These are phyloP conservation scores for Ettlia oleoabundans DNA, from an alignment of 139 green algal genomes.

Conservation along the genomic window DNA sequence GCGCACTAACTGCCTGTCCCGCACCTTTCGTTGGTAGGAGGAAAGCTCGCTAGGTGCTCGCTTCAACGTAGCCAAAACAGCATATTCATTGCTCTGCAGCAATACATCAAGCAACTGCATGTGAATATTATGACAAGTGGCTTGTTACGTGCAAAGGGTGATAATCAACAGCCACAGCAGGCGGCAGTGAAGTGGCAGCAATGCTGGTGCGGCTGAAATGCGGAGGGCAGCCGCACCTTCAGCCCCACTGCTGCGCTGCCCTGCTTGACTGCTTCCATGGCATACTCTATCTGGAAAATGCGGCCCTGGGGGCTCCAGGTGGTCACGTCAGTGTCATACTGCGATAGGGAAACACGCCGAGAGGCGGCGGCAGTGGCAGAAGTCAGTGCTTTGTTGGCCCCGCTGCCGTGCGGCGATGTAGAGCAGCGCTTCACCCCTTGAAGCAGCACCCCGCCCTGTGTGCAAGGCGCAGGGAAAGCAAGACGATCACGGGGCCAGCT, in stretches of 20 bases:
- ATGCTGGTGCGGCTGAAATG: not conserved
- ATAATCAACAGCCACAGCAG: too few relatives aligned
- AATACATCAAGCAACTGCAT: too few relatives aligned
- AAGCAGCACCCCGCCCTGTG: not conserved
- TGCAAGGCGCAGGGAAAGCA: not conserved
- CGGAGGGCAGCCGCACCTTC: constrained; percentile 60
- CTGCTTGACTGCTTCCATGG: constrained; percentile 99
- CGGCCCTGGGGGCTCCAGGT: constrained; percentile 96
- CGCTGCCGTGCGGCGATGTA: not conserved
- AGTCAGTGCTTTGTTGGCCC: not conserved
- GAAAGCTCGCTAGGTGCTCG: constrained; percentile 89
- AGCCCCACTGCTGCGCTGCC: constrained; percentile 92
- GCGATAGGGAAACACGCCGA: constrained; percentile 16
- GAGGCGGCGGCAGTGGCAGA: not conserved
- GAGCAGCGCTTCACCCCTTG: too few relatives aligned
- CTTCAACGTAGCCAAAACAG: constrained; percentile 93
- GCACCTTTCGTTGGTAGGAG: constrained; percentile 88
- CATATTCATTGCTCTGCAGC: constrained; percentile 85
- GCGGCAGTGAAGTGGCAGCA: not conserved
- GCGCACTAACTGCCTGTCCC: too few relatives aligned
- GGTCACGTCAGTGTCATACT: constrained; percentile 98
- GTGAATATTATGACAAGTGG: too few relatives aligned
- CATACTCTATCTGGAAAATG: constrained; percentile 97
- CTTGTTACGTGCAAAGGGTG: too few relatives aligned
- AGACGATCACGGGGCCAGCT: not conserved